Conservation (phyloP, 208 protist genomes). For the Leishmania major region DNA sequence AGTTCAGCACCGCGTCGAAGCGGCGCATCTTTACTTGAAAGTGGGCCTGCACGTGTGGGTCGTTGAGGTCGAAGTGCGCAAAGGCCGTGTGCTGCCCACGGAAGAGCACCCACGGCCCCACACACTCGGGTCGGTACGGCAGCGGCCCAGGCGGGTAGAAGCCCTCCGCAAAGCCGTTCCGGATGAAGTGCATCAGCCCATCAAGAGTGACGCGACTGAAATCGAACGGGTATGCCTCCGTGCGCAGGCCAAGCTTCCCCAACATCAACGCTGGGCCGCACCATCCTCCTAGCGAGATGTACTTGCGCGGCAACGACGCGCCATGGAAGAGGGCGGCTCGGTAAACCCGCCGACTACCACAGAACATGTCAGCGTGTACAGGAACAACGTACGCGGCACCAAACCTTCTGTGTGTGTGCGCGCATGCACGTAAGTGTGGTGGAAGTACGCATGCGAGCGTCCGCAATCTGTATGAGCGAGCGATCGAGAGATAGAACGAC, state of each 20-base stretch:
- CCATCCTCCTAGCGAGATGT: slow-evolving; percentile 79
- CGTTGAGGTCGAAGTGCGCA: slow-evolving; percentile 82
- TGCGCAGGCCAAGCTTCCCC: slow-evolving; percentile 73
- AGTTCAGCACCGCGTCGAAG: slow-evolving; percentile 50
- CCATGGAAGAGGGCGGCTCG: slow-evolving; percentile 30
- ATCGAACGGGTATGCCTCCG: slow-evolving; percentile 75
- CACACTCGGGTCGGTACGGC: slow-evolving; percentile 76
- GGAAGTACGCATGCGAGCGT: not conserved
- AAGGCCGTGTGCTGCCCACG: slow-evolving; percentile 81
- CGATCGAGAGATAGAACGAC: not conserved
- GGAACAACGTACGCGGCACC: not conserved
- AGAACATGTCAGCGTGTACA: not conserved
- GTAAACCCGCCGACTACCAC: not conserved
- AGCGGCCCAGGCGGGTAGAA: slow-evolving; percentile 71
- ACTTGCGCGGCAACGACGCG: slow-evolving; percentile 45
- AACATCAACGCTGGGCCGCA: slow-evolving; percentile 77
- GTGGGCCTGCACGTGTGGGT: slow-evolving; percentile 45
- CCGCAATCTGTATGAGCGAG: not conserved
- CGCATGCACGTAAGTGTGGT: not conserved
- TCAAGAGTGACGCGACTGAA: slow-evolving; percentile 78
- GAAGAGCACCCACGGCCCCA: slow-evolving; percentile 78
- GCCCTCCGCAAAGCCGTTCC: slow-evolving; percentile 55
- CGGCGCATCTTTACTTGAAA: slow-evolving; percentile 62
- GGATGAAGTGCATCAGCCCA: slow-evolving; percentile 67
- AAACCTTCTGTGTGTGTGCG: not conserved